A percentile compares a stretch with the other conserved stretches of the same genome.
phyloP scores from a whole-genome alignment of 2,329 filamentous ascomycete species.

The Fusarium sambucinum region DNA sequence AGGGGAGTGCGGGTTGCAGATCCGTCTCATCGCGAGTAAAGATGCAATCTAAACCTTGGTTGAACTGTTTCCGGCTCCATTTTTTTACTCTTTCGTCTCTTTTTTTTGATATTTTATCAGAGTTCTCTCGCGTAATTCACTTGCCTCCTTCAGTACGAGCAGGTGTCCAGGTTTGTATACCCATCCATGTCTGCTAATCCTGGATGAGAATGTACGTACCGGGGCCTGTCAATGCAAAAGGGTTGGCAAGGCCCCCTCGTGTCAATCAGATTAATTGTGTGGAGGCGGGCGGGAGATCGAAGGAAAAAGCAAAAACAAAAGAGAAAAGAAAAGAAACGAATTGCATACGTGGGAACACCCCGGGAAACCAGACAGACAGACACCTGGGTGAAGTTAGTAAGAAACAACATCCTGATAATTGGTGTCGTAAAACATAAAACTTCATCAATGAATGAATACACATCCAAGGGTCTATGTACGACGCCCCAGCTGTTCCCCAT shows the following conservation, averaged over 20 bases:
- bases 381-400: slow-evolving; percentile 25
- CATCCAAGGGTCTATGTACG: background rate
- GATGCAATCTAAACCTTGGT: slow-evolving; percentile 27
- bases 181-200: slow-evolving; percentile 14
- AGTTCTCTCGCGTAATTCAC: slow-evolving; percentile 14
- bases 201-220: slow-evolving; percentile 9
- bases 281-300: slow-evolving; percentile 46
- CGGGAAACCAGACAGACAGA: slow-evolving; percentile 5
- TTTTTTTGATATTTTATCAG: background rate
- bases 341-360: slow-evolving; percentile 9
- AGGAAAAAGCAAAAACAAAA: slow-evolving; percentile 38
- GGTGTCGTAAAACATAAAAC: background rate
- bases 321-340: slow-evolving; percentile 35
- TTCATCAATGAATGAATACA: background rate
- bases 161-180: slow-evolving; percentile 6
- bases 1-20: slow-evolving; percentile 31
- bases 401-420: background rate
- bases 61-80: slow-evolving; percentile 12
- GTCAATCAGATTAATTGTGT: slow-evolving; percentile 28
- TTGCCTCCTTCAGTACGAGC: slow-evolving; percentile 4
- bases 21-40: slow-evolving; percentile 38
- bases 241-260: slow-evolving; percentile 28
- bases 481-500: background rate
- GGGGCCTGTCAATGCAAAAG: slow-evolving; percentile 25
- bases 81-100: background rate